Base-by-base conservation (phyloP, 2,329 filamentous ascomycete species). In the Juglanconis oblonga region DNA sequence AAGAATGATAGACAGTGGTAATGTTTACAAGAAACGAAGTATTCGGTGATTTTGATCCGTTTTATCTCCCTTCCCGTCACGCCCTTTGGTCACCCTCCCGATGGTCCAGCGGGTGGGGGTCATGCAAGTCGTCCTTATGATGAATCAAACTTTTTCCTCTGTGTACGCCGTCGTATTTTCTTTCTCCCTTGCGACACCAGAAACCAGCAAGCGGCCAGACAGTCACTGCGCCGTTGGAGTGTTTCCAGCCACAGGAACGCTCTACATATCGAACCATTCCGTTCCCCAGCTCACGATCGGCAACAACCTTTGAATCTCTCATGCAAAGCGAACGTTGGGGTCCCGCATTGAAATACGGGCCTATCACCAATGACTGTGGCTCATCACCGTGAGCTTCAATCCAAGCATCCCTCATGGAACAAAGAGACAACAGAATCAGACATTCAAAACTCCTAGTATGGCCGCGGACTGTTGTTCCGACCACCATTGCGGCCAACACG, bases 401-500 rank as follows among this genome's bases (percentile, higher is more conserved):
- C 31, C 29, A 36, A 38, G 10, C 10, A 36, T 14, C 42, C 33
- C 38, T 29, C 31, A 33, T n/a, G 29, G n/a, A 33, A 17, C 42
- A 47, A 55, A 32, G 17, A 10, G 8, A 13, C 33, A 33, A 9
- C 24, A 24, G 9, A 42, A 31, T 10, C 45, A 36, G n/a, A 47
- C 42, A 35, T 47, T 49, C 36, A 57, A 33, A 35, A 44, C 36
- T 32, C 13, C 55, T 60, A 55, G 24, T 63, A 63, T 29, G 61
- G 58, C 29, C 61, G 48, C 17, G 61, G 61, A 55, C 61, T 63
- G 9, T 63, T 63, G 52, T 63, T 60, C 8, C 61, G 58, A 14
- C 61, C 61, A 8, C 42, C 50, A n/a, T 52, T 57, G 1, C 61
- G 61, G 51, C 58, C 61, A 9, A 54, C 58, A 17, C 61, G 61